Percentiles rank a stretch among this genome's conserved stretches.
Conservation (phyloP, 1,284 basidiomycete genomes). For the Mixia osmundae region DNA sequence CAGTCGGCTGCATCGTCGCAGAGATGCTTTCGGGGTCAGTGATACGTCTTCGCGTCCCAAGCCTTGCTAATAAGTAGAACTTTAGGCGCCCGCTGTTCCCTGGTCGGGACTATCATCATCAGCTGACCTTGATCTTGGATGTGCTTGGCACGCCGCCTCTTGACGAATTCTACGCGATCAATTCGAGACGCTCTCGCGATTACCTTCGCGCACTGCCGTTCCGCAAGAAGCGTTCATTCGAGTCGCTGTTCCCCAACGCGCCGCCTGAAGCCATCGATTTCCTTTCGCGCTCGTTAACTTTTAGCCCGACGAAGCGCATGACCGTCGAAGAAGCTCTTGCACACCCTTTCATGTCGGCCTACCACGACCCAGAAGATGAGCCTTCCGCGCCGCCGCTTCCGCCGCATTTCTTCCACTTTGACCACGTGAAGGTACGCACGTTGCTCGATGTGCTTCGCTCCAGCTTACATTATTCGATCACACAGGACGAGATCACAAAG, state of each 20-base stretch:
- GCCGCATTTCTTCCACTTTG: slow-evolving; percentile 82
- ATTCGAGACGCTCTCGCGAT: slow-evolving; percentile 57
- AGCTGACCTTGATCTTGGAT: slow-evolving; percentile 34
- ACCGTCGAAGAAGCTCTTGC: slow-evolving; percentile 69
- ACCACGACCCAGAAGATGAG: slow-evolving; percentile 84
- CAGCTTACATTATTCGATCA: slow-evolving; percentile 8
- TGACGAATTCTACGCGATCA: slow-evolving; percentile 40
- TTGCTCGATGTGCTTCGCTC: neutral
- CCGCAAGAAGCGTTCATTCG: slow-evolving; percentile 5
- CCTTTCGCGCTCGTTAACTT: slow-evolving; percentile 41
- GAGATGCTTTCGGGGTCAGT: slow-evolving; percentile 87
- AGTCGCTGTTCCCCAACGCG: slow-evolving; percentile 55
- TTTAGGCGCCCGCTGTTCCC: slow-evolving; percentile 69
- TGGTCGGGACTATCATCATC: slow-evolving; percentile 35
- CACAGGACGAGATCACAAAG: slow-evolving; percentile 73
- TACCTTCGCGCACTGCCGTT: slow-evolving; percentile 69
- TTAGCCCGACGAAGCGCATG: slow-evolving; percentile 80
- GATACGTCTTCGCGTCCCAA: slow-evolving; percentile 92
- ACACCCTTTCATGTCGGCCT: slow-evolving; percentile 77
- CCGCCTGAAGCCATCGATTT: slow-evolving; percentile 70
- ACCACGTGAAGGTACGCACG: slow-evolving; percentile 29
- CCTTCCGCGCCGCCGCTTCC: slow-evolving; percentile 72
- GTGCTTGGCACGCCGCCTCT: slow-evolving; percentile 34
- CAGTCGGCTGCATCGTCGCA: slow-evolving; percentile 30
- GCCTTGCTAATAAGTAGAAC: slow-evolving; percentile 44